phyloP scores from a whole-genome alignment of 1,139 yeast genomes.

The Ogataea hybrid region DNA sequence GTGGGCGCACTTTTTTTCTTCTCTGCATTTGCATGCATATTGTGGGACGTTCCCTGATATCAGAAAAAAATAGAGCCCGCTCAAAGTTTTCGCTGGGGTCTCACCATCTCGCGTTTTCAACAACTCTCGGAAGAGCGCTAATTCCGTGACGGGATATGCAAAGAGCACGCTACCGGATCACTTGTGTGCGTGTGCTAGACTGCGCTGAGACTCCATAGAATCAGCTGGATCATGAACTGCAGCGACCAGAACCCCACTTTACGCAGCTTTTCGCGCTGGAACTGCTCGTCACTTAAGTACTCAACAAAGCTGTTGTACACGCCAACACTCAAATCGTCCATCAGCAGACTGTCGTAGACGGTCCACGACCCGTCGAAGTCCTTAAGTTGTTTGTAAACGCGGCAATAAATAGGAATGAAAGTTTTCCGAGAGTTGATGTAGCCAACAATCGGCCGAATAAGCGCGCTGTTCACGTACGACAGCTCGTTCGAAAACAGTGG shows the following conservation, averaged over 20 bases:
- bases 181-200: constrained; percentile 2
- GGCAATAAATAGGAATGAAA: constrained; percentile 81
- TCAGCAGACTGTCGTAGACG: constrained; percentile 80
- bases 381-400: constrained; percentile 71
- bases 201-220: constrained; percentile 64
- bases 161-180: neutral
- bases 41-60: constrained; percentile 1
- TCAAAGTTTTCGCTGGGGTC: neutral
- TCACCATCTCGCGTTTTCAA: neutral
- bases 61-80: neutral
- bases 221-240: constrained; percentile 76
- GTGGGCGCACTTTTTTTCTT: neutral
- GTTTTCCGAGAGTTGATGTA: constrained; percentile 90
- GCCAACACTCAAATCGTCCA: constrained; percentile 89
- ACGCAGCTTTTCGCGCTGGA: constrained; percentile 64
- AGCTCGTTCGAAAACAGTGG: constrained; percentile 84
- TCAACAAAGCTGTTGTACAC: constrained; percentile 89
- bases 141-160: neutral
- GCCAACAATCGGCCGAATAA: constrained; percentile 92
- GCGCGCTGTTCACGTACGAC: constrained; percentile 85
- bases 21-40: neutral
- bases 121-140: neutral
- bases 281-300: constrained; percentile 85
- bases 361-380: constrained; percentile 99
- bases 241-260: constrained; percentile 94